Evolutionary conservation across 148 eudicot species (phyloP), one percentile per base, ranked within the genome.

Genomic region (Linanthus parryae): DNA sequence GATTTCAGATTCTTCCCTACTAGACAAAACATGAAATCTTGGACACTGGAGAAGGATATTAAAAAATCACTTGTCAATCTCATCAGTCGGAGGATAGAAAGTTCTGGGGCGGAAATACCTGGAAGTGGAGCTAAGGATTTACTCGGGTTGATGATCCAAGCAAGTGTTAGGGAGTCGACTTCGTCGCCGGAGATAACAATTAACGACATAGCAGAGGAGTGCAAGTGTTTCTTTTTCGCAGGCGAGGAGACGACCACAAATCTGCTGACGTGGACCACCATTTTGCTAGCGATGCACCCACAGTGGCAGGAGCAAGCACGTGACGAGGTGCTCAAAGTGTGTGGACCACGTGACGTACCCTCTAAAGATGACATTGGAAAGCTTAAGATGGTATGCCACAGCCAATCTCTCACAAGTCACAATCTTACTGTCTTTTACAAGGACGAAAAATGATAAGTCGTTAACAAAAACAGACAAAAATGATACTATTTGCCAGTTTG

Each of bases 171-270:
- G 37, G 61, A 28, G 14, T 7, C 45, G 60, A 63, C 43, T 1
- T 35, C 58, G 0, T 15, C 68, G 20, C 12, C 70, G 0, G 37
- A 66, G 6, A 77, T 91, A 36, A 91, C 89, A 3, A 82, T 64
- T 3, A 57, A 72, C 5, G 97, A 91, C 74, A 80, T 86, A 13
- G 85, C 83, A 19, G 97, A 91, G 61, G 97, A 91, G 72, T 91
- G 97, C 71, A 91, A 91, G 81, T 83, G 80, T 21, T 86, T 91
- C 66, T 91, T 86, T 77, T 91, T 91, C 43, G 97, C 97, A 41
- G 97, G 97, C 22, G 83, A 80, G 48, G 92, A 86, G 41, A 91
- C 97, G 18, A 86, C 97, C 62, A 78, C 97, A 41, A 86, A 78
- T 47, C 63, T 91, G 97, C 76, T 91, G 80, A 91, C 97, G 56